phyloP scores from a whole-genome alignment of 495 filamentous ascomycete genomes.

The Durotheca rogersii region DNA sequence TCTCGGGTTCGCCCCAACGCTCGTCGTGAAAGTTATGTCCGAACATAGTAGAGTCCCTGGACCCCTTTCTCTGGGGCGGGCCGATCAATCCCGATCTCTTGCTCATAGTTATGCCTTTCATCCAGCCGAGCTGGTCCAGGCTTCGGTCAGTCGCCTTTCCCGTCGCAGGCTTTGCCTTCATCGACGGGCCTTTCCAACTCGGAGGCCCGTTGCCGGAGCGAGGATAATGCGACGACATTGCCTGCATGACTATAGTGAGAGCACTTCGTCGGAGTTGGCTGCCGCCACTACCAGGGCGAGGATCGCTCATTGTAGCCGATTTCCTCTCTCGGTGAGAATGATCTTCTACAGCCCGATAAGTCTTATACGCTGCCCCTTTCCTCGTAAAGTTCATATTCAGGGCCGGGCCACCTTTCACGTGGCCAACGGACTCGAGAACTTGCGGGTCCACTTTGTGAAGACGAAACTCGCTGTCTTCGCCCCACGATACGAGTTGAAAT shows the following conservation, averaged over 20 bases:
- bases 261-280: slow-evolving; percentile 42
- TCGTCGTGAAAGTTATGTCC: slow-evolving; percentile 45
- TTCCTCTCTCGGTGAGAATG: slow-evolving; percentile 44
- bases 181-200: slow-evolving; percentile 56
- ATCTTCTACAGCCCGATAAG: slow-evolving; percentile 68
- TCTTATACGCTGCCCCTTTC: slow-evolving; percentile 80
- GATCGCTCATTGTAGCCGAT: slow-evolving; percentile 52
- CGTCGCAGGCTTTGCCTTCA: slow-evolving; percentile 60
- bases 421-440: slow-evolving; percentile 70
- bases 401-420: slow-evolving; percentile 65
- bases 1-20: slow-evolving; percentile 75
- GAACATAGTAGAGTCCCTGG: slow-evolving; percentile 48
- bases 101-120: slow-evolving; percentile 86
- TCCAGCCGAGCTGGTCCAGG: slow-evolving; percentile 75
- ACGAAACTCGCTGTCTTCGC: slow-evolving; percentile 77
- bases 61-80: slow-evolving; percentile 36
- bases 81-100: slow-evolving; percentile 50
- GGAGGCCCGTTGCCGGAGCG: slow-evolving; percentile 36
- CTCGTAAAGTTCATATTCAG: slow-evolving; percentile 72
- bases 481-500: slow-evolving; percentile 93
- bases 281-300: slow-evolving; percentile 45
- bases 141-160: slow-evolving; percentile 61
- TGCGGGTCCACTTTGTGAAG: slow-evolving; percentile 72
- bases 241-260: slow-evolving; percentile 47
- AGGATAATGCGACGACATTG: slow-evolving; percentile 39